Evolutionary conservation across 2,329 filamentous ascomycete genomes (phyloP), one percentile per base, ranked within the genome.

Genomic region (Fusarium secorum): DNA sequence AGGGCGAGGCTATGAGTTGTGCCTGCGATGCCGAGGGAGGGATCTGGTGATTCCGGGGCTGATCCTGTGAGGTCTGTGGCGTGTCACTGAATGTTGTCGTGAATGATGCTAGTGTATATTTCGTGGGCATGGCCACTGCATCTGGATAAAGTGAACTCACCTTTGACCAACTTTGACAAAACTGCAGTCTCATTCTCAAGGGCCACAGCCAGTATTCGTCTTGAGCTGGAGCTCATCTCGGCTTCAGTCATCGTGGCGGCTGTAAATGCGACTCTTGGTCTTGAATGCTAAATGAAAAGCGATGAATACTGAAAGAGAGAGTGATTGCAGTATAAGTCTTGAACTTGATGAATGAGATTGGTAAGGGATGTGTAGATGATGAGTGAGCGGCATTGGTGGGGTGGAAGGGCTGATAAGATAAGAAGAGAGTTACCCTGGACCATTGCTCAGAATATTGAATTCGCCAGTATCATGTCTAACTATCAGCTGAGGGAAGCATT

Each of bases 181-280:
- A 85, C 83, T 10, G 84, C 80, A 11, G 79, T 83, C 60, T 83
- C 83, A 38, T 79, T 82, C 61, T 81, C 82, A 44, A 84, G 79
- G n/a, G 83, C 85, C 9, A 91, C 85, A 20, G 88, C 88, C 38
- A 91, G 79, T 58, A 90, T 86, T 32, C 89, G 83, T 54, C 87
- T 83, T 15, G 74, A 76, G 32, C 60, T 61, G 13, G 74, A 76
- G 58, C 61, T 65, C 58, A 72, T 64, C 38, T 62, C 70, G 45
- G 36, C 55, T 42, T 76, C 74, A 36, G 72, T 46, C 74, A 74
- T 75, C 24, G 17, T 49, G 33, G 15, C 32, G 20, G n/a, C 4
- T 39, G 7, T 35, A 22, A 8, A 4, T 20, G 7, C 24, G 1
- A 8, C 0, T 3, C 5, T 22, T 3, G 5, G 1, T 17, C 9